A percentile compares a stretch with the other conserved stretches of the same genome.
These are phyloP conservation scores for Rhizoclosmatium globosum DNA, from an alignment of 192 early-diverging fungal genomes.

Conservation along the genomic window DNA sequence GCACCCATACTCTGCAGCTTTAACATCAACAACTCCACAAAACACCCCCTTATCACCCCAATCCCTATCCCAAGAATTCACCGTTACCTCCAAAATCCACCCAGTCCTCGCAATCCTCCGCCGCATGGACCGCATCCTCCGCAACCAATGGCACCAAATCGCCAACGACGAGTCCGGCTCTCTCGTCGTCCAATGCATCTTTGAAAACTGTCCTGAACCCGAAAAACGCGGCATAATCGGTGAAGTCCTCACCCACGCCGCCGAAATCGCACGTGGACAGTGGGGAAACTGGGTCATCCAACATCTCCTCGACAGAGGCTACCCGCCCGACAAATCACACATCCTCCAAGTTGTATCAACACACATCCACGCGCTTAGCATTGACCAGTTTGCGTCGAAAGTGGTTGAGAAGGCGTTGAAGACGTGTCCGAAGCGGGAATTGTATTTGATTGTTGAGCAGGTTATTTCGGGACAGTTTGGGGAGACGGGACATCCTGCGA, in stretches of 20 bases:
- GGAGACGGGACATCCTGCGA: constrained; percentile 44
- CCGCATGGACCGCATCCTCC: constrained; percentile 35
- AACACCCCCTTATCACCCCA: constrained; percentile 16
- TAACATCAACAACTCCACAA: constrained; percentile 27
- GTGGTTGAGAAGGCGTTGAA: constrained; percentile 77
- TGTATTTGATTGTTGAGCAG: constrained; percentile 49
- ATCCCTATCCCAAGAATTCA: constrained; percentile 2
- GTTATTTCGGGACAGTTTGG: constrained; percentile 35
- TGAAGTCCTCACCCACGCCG: constrained; percentile 66
- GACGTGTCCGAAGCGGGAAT: constrained; percentile 48
- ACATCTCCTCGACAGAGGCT: constrained; percentile 73
- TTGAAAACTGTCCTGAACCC: constrained; percentile 70
- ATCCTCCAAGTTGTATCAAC: constrained; percentile 50
- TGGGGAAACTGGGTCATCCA: constrained; percentile 88
- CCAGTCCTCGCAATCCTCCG: constrained; percentile 19
- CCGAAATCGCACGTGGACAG: constrained; percentile 72
- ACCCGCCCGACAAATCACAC: constrained; percentile 56
- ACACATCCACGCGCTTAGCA: constrained; percentile 57
- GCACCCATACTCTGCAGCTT: neutral
- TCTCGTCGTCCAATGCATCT: constrained; percentile 79
- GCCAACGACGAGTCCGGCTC: constrained; percentile 79
- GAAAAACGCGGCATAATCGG: constrained; percentile 71
- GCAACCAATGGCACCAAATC: constrained; percentile 66
- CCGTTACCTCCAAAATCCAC: neutral
- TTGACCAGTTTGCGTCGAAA: constrained; percentile 79